Percentiles rank a stretch among this genome's conserved stretches.
Conservation (phyloP, 768 basidiomycete genomes). For the Collybia sordida region DNA sequence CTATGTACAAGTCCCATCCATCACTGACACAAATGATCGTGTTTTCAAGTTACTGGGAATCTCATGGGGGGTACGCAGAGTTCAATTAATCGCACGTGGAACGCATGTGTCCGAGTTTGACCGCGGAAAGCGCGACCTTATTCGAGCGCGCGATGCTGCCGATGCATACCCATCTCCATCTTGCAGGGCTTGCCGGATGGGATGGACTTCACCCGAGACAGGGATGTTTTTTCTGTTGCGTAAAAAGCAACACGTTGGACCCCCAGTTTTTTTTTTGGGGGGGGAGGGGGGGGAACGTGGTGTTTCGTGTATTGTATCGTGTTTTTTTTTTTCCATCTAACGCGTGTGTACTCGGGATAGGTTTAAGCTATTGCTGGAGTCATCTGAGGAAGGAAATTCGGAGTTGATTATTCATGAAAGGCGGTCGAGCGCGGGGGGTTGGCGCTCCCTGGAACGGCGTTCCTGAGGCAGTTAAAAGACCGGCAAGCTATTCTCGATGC, state of each 20-base stretch:
- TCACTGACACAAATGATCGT: slow-evolving; percentile 61
- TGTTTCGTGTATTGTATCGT: neutral
- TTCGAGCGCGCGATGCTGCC: slow-evolving; percentile 61
- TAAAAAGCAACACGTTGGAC: slow-evolving; percentile 18
- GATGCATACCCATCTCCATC: too few relatives aligned
- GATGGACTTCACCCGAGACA: slow-evolving; percentile 34
- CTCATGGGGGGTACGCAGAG: slow-evolving; percentile 75
- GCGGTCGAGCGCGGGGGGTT: slow-evolving; percentile 77
- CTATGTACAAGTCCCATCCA: slow-evolving; percentile 32
- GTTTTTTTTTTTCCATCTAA: too few relatives aligned
- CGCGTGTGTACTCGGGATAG: slow-evolving; percentile 38
- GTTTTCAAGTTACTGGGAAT: slow-evolving; percentile 48
- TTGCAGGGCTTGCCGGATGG: slow-evolving; percentile 72
- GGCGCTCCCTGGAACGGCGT: slow-evolving; percentile 79
- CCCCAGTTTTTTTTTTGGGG: too few relatives aligned
- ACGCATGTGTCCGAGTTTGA: slow-evolving; percentile 68
- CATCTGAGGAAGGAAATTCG: slow-evolving; percentile 55
- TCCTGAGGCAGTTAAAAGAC: slow-evolving; percentile 35
- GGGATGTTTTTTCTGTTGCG: slow-evolving; percentile 86
- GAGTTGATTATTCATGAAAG: slow-evolving; percentile 62
- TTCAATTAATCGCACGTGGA: slow-evolving; percentile 67
- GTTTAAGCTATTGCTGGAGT: slow-evolving; percentile 60
- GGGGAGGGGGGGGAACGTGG: too few relatives aligned
- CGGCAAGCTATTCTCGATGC: slow-evolving; percentile 19
- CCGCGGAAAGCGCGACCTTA: slow-evolving; percentile 59